Conservation (phyloP, 768 basidiomycete species). For the Suillus hirtellus region DNA sequence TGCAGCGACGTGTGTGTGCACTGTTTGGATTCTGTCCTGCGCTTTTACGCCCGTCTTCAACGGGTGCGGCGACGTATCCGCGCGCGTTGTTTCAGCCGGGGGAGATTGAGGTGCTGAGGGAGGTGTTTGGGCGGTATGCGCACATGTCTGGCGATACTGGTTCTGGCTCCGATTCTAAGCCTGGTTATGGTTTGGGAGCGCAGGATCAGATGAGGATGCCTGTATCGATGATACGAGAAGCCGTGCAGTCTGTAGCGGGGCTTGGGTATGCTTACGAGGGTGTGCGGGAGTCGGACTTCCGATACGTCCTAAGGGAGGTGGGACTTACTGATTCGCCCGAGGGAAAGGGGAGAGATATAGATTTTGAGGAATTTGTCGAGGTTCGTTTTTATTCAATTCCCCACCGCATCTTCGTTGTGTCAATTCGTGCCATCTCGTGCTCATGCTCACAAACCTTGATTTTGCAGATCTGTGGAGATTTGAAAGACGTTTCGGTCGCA, state of each 20-base stretch:
- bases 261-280: slow-evolving; percentile 53
- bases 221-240: slow-evolving; percentile 42
- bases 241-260: slow-evolving; percentile 18
- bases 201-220: slow-evolving; percentile 30
- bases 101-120: slow-evolving; percentile 45
- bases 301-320: slow-evolving; percentile 75
- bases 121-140: slow-evolving; percentile 32
- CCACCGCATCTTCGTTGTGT: neutral
- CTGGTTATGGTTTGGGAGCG: slow-evolving; percentile 1
- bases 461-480: slow-evolving; percentile 65
- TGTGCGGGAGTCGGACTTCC: slow-evolving; percentile 60
- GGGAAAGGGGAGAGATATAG: slow-evolving; percentile 37
- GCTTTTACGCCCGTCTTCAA: neutral
- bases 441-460: neutral
- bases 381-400: slow-evolving; percentile 43
- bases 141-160: neutral
- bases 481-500: slow-evolving; percentile 65
- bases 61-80: slow-evolving; percentile 35
- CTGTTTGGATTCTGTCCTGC: neutral
- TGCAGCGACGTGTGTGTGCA: neutral
- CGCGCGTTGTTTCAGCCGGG: slow-evolving; percentile 56
- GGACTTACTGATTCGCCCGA: slow-evolving; percentile 50
- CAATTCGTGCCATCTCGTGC: neutral
- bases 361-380: slow-evolving; percentile 88
- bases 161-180: slow-evolving; percentile 21